A percentile compares a stretch with the other conserved stretches of the same genome.
These are phyloP conservation scores for Aspergillus diversus DNA, from an alignment of 495 filamentous ascomycete genomes.

Conservation along the genomic window DNA sequence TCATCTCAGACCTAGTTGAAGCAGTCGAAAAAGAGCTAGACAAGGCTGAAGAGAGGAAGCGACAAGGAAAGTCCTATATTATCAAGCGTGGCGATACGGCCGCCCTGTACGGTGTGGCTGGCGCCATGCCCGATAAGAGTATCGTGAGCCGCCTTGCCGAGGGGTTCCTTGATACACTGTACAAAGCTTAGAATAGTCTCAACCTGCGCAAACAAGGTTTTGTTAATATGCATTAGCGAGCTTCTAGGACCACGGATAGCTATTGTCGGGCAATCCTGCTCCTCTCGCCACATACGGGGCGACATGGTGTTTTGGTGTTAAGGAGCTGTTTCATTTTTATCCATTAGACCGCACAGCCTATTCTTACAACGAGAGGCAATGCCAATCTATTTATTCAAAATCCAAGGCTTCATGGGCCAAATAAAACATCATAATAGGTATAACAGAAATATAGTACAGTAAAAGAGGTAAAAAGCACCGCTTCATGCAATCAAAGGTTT, in stretches of 20 bases:
- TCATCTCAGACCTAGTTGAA: conserved; percentile 75
- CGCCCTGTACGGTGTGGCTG: conserved; percentile 93
- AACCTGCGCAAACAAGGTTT: conserved; percentile 7
- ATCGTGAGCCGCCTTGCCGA: conserved; percentile 87
- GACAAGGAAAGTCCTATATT: conserved; percentile 59
- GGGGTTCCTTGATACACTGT: conserved; percentile 93
- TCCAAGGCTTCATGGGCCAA: conserved; percentile 15
- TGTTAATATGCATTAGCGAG: conserved; percentile 23
- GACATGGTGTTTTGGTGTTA: conserved; percentile 19
- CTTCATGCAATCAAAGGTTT: conserved; percentile 44
- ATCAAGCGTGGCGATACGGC: conserved; percentile 69
- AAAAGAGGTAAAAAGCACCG: conserved; percentile 38
- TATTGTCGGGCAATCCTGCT: conserved; percentile 7
- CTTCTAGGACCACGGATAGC: background rate
- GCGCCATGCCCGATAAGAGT: conserved; percentile 92
- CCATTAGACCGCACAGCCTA: conserved; percentile 12
- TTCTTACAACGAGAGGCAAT: conserved; percentile 6
- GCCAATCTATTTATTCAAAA: conserved; percentile 5
- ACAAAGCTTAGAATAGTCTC: conserved; percentile 71
- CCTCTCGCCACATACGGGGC: conserved; percentile 17
- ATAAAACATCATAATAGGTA: conserved; percentile 20
- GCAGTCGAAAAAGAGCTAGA: conserved; percentile 78
- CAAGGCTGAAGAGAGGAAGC: conserved; percentile 74
- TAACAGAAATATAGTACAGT: conserved; percentile 42
- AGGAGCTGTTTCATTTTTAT: conserved; percentile 1